phyloP scores from a whole-genome alignment of 176 grass and related monocot species.

The Echinochloa phyllopogon region DNA sequence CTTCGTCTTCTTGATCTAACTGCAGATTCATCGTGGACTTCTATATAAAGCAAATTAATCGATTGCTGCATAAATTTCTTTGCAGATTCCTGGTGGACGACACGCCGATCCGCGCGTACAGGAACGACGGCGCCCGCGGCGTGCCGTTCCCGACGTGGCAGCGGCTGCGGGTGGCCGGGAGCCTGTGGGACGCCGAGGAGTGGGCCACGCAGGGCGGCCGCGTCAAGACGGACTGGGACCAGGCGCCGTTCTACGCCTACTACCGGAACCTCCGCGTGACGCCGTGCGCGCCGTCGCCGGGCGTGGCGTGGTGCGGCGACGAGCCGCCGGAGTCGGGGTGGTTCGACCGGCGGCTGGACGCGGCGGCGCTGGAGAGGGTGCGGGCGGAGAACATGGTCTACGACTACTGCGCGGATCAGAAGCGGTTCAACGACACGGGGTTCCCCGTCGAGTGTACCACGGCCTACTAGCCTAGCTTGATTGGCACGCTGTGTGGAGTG shows the following conservation, averaged over 20 bases:
- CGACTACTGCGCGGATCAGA: conserved; percentile 30
- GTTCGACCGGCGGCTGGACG: conserved; percentile 34
- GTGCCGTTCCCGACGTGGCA: conserved; percentile 52
- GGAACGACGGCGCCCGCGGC: conserved; percentile 8
- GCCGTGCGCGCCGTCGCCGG: conserved; percentile 39
- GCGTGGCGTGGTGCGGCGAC: conserved; percentile 53
- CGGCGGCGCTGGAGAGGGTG: conserved; percentile 8
- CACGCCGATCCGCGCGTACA: conserved; percentile 45
- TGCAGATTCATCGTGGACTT: too few relatives aligned
- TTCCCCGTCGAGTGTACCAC: conserved; percentile 24
- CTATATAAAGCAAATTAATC: too few relatives aligned
- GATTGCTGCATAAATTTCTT: too few relatives aligned
- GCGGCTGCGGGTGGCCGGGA: conserved; percentile 36
- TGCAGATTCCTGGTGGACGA: conserved; percentile 49
- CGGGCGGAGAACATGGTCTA: conserved; percentile 40
- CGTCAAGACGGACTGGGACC: conserved; percentile 71
- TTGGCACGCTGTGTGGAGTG: background rate
- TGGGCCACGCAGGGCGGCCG: conserved; percentile 84
- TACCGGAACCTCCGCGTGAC: conserved; percentile 42
- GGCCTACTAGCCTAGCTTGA: background rate
- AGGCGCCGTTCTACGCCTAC: conserved; percentile 48
- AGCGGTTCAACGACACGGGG: background rate
- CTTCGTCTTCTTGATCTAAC: background rate
- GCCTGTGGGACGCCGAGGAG: conserved; percentile 67
- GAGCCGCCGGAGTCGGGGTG: conserved; percentile 43